phyloP scores from a whole-genome alignment of 108 stramenopile species.

The Nitzschia sp. region DNA sequence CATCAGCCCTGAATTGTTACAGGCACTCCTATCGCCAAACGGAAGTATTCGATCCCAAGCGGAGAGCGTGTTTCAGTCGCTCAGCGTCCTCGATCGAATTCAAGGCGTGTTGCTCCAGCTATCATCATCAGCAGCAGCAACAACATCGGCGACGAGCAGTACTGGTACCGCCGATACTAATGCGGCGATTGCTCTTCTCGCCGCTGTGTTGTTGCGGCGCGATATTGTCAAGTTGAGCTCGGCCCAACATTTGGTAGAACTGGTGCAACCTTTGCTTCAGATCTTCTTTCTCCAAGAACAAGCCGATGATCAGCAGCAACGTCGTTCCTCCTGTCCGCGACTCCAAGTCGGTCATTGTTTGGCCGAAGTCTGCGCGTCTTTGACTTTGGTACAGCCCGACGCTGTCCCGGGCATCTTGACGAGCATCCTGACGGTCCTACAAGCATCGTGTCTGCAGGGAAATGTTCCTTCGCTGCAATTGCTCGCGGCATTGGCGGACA shows the following conservation, averaged over 20 bases:
- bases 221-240: slow-evolving; percentile 48
- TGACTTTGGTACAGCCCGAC: slow-evolving; percentile 18
- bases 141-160: too few species aligned
- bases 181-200: slow-evolving; percentile 19
- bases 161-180: too few species aligned
- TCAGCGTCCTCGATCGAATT: slow-evolving; percentile 22
- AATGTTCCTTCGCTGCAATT: slow-evolving; percentile 35
- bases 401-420: slow-evolving; percentile 15
- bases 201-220: slow-evolving; percentile 60
- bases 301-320: not conserved
- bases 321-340: too few species aligned
- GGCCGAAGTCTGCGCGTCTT: slow-evolving; percentile 48
- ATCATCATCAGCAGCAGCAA: too few species aligned
- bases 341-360: slow-evolving; percentile 53
- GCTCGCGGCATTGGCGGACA: slow-evolving; percentile 55
- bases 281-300: slow-evolving; percentile 17
- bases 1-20: slow-evolving; percentile 23
- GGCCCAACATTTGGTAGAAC: slow-evolving; percentile 37
- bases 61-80: slow-evolving; percentile 29
- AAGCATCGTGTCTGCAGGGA: slow-evolving; percentile 12
- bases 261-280: slow-evolving; percentile 46
- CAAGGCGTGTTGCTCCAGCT: slow-evolving; percentile 14
- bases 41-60: slow-evolving; percentile 30
- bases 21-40: slow-evolving; percentile 31
- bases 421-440: slow-evolving; percentile 15